These are phyloP conservation scores for Smittium mucronatum DNA, from an alignment of 371 early-diverging fungal species.

Conservation along the genomic window DNA sequence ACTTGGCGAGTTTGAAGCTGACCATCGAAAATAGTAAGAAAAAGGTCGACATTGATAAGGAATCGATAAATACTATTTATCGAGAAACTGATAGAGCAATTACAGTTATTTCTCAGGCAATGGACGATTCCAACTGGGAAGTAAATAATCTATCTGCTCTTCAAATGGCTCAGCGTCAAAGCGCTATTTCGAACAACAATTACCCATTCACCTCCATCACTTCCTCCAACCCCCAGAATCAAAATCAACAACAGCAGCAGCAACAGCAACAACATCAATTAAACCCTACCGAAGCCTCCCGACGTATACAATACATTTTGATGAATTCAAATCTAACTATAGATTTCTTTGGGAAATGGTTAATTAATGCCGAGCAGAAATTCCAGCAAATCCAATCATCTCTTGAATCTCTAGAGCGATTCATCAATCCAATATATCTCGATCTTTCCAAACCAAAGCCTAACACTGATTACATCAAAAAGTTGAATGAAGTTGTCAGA, in stretches of 20 bases:
- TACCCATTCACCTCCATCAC: neutral
- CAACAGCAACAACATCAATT: neutral
- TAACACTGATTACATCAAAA: neutral
- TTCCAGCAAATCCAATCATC: constrained; percentile 17
- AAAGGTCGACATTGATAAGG: neutral
- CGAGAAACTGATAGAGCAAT: constrained; percentile 11
- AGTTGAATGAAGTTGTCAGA: neutral
- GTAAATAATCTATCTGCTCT: constrained; percentile 24
- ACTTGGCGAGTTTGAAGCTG: neutral
- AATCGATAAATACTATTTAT: neutral
- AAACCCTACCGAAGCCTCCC: constrained; percentile 23
- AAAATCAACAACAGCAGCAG: neutral
- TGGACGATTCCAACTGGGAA: constrained; percentile 19
- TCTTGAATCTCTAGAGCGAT: constrained; percentile 22
- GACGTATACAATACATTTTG: constrained; percentile 27
- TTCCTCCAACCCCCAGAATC: neutral
- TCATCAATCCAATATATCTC: constrained; percentile 10
- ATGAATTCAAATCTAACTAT: constrained; percentile 22
- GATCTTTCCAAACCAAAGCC: too few species aligned
- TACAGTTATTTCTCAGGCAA: constrained; percentile 10
- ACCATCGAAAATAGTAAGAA: neutral
- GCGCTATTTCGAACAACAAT: constrained; percentile 13
- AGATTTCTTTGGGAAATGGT: constrained; percentile 32
- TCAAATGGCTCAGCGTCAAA: constrained; percentile 27
- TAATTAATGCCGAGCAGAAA: constrained; percentile 19